Conservation (phyloP, 306 rosid genomes). For the Parietaria judaica region DNA sequence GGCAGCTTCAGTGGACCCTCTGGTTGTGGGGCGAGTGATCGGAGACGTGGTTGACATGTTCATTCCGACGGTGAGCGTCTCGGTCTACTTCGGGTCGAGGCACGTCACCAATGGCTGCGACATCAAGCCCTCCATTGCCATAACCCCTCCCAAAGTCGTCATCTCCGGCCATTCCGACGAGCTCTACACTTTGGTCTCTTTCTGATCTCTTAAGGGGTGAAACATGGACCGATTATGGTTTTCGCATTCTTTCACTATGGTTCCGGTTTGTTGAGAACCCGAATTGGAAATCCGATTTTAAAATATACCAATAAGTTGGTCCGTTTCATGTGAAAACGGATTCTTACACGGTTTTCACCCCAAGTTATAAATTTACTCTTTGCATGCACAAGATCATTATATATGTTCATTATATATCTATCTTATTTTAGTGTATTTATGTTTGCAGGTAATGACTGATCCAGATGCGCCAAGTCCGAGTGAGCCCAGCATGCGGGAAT, state of each 20-base stretch:
- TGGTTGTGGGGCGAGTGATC: constrained; percentile 74
- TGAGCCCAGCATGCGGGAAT: constrained; percentile 83
- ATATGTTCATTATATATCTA: no score
- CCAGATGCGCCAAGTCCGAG: constrained; percentile 98
- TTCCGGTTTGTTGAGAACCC: no score
- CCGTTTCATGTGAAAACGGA: no score
- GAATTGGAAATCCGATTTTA: no score
- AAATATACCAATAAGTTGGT: no score
- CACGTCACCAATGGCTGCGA: constrained; percentile 85
- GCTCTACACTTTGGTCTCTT: constrained; percentile 64
- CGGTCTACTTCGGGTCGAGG: constrained; percentile 57
- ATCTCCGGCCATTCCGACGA: constrained; percentile 38
- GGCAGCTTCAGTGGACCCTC: constrained; percentile 75
- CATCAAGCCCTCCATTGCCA: constrained; percentile 63
- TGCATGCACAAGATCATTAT: no score
- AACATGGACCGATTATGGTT: background rate
- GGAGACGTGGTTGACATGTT: constrained; percentile 92
- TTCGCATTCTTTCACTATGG: no score
- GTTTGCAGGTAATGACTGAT: constrained; percentile 76
- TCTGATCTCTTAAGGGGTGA: background rate
- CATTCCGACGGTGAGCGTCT: constrained; percentile 48
- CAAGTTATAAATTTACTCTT: no score
- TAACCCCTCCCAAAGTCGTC: constrained; percentile 50
- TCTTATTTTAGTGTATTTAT: background rate
- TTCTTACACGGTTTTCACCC: no score